These are phyloP conservation scores for Psilocybe azurescens DNA, from an alignment of 768 basidiomycete species.

Conservation along the genomic window DNA sequence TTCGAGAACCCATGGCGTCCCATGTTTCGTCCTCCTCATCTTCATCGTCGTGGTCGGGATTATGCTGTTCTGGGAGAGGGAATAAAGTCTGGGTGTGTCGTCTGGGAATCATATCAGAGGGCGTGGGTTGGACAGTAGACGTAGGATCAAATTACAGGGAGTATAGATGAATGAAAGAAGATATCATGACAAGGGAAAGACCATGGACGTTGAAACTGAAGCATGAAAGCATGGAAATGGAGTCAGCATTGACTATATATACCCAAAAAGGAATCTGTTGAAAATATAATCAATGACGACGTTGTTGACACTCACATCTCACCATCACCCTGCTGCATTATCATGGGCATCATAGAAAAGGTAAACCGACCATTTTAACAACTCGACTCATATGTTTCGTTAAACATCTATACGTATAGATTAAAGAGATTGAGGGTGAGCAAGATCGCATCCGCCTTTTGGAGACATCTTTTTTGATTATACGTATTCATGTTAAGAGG, in stretches of 20 bases:
- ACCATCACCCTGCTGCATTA: conserved; percentile 17
- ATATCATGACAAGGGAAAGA: background rate
- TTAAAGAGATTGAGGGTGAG: conserved; percentile 95
- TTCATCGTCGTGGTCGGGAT: conserved; percentile 56
- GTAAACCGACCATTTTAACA: conserved; percentile 32
- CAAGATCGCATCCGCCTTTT: background rate
- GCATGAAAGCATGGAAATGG: background rate
- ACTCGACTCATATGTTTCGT: background rate
- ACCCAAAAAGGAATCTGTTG: conserved; percentile 15
- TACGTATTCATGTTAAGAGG: conserved; percentile 58
- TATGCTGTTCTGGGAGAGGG: conserved; percentile 57
- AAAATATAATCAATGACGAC: conserved; percentile 17
- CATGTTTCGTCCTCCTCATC: conserved; percentile 49
- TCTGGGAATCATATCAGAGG: conserved; percentile 25
- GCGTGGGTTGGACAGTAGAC: conserved; percentile 14
- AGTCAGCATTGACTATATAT: background rate
- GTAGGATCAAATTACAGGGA: conserved; percentile 1
- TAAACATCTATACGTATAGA: conserved; percentile 48
- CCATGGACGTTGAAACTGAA: background rate
- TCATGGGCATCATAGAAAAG: conserved; percentile 96
- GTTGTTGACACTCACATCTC: conserved; percentile 20
- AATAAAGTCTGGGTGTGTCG: conserved; percentile 74
- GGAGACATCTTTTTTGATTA: background rate
- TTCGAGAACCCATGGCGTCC: conserved; percentile 38
- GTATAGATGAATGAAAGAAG: background rate